These are phyloP conservation scores for Sporisorium graminicola DNA, from an alignment of 1,284 basidiomycete genomes.

Conservation along the genomic window DNA sequence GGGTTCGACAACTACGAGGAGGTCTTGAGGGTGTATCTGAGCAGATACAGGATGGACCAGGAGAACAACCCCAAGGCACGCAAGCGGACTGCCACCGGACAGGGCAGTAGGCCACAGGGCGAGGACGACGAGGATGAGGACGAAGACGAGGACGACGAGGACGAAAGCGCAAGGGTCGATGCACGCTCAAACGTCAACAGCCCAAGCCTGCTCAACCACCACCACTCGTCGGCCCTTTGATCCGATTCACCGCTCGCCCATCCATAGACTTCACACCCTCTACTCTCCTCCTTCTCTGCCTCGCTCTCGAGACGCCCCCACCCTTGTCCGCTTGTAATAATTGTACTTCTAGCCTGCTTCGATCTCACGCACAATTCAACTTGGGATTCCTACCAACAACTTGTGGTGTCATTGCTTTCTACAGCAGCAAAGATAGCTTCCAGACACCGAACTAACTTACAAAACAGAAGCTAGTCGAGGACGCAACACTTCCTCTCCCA, in stretches of 20 bases:
- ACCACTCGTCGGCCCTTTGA: conserved; percentile 9
- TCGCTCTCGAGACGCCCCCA: neutral
- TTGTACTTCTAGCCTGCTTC: neutral
- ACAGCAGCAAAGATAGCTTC: neutral
- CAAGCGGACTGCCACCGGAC: neutral
- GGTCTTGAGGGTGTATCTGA: conserved; percentile 86
- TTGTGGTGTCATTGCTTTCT: too few species aligned
- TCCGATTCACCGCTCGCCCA: neutral
- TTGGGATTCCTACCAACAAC: neutral
- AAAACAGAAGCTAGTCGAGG: conserved; percentile 35
- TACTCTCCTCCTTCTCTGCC: neutral
- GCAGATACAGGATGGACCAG: conserved; percentile 73
- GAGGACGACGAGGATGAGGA: conserved; percentile 6
- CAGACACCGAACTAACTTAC: neutral
- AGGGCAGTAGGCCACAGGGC: neutral
- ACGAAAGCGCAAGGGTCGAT: neutral
- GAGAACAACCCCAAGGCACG: conserved; percentile 29
- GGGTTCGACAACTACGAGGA: conserved; percentile 97
- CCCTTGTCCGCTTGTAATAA: neutral
- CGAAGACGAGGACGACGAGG: conserved; percentile 4
- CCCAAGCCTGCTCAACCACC: neutral
- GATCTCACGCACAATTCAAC: neutral
- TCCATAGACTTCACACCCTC: neutral
- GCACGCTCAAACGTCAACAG: conserved; percentile 6
- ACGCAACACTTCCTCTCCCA: neutral